Percentiles rank a stretch among this genome's conserved stretches.
These are phyloP conservation scores for Penicillium macrosclerotiorum DNA, from an alignment of 495 filamentous ascomycete genomes.

Conservation along the genomic window DNA sequence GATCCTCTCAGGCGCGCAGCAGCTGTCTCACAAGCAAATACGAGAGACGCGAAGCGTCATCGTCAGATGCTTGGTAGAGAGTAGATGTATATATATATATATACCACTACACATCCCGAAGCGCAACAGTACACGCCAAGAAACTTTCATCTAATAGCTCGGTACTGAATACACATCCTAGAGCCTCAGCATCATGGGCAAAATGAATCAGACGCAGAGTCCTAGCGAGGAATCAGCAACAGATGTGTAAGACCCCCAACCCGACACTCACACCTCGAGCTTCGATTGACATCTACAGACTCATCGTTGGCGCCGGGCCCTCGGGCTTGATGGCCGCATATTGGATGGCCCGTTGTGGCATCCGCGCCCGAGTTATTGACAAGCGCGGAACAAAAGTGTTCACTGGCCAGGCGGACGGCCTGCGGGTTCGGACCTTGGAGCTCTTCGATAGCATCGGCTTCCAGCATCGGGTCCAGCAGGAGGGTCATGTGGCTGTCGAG, in stretches of 20 bases:
- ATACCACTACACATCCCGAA: not conserved
- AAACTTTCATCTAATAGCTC: not conserved
- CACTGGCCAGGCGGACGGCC: conserved; percentile 61
- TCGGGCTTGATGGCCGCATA: conserved; percentile 62
- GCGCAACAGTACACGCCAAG: not conserved
- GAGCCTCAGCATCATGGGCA: conserved; percentile 6
- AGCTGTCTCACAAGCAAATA: not conserved
- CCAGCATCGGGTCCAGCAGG: conserved; percentile 57
- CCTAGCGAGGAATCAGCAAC: conserved; percentile 8
- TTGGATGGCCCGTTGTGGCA: conserved; percentile 60
- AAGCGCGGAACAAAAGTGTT: conserved; percentile 54
- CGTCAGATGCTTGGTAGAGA: not conserved
- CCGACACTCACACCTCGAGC: too few relatives aligned
- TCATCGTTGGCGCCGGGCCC: conserved; percentile 69
- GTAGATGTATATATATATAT: not conserved
- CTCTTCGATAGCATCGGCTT: conserved; percentile 68
- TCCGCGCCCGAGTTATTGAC: conserved; percentile 60
- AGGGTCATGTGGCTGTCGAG: conserved; percentile 52
- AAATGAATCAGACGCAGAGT: too few relatives aligned
- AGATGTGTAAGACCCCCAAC: conserved; percentile 14
- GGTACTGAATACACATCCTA: not conserved
- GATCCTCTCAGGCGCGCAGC: not conserved
- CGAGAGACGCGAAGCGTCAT: not conserved
- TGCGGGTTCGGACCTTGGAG: conserved; percentile 58
- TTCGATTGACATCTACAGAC: conserved; percentile 7